Evolutionary conservation across 2,329 filamentous ascomycete species (phyloP), one percentile per base, ranked within the genome.

Genomic region (Esteya vermicola): DNA sequence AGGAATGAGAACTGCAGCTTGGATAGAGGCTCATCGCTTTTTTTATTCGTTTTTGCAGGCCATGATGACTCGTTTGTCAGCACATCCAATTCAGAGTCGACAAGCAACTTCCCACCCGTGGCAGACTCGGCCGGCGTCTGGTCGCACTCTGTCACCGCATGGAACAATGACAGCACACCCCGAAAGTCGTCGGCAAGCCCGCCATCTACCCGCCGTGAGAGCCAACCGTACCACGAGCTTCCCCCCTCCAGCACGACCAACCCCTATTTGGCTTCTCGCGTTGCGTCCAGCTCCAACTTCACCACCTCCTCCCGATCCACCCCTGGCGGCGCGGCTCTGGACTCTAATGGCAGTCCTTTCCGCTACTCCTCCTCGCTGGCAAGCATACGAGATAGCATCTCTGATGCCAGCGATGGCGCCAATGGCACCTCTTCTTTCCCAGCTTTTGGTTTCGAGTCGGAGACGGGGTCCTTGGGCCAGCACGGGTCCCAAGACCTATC

Each of bases 161-260:
- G 81, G 81, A 70, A 68, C 46, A 59, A 64, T 43, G 70, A 75
- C 34, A 58, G 56, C 31, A 57, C 62, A 12, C 58, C 62, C 30
- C 53, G 67, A 30, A 60, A 63, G 9, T 59, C 61, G 33, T 66
- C 68, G 27, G 66, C 65, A 42, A 72, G 63, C 47, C 69, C 69
- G 26, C 81, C 78, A 13, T 76, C 78, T 4, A 67, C 68, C 33
- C 64, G 71, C 42, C 65, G 26, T 67, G 73, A 44, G 62, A 71
- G 32, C 41, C 36, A 42, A 18, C 35, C 45, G 9, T 63, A 65
- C 23, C 55, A 63, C 27, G 68, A 70, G 33, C 48, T 64, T 31
- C n/a, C 27, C 10, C 54, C 61, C 33, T 66, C 60, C 43, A 54
- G 21, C 46, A 54, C 61, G 23, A 52, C 64, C 28, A 66, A 63